Percentiles rank a stretch among this genome's conserved stretches.
phyloP scores from a whole-genome alignment of 257 asterid species.

The Solanum piurae region DNA sequence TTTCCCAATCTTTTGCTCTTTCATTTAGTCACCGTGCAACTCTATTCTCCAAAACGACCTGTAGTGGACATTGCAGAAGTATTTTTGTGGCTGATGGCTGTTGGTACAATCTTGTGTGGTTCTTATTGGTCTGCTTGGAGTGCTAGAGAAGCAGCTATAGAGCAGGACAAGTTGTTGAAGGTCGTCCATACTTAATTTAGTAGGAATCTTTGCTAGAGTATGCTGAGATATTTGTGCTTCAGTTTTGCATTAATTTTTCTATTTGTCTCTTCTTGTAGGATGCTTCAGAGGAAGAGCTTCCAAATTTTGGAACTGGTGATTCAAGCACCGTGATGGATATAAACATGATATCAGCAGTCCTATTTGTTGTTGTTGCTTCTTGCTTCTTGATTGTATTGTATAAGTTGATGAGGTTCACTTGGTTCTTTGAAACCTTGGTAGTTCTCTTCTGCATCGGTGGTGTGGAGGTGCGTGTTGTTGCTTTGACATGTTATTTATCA shows the following conservation, averaged over 20 bases:
- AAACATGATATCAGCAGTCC: conserved; percentile 58
- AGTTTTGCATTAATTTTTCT: neutral
- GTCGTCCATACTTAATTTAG: conserved; percentile 15
- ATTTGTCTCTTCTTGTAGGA: conserved; percentile 37
- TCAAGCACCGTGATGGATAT: conserved; percentile 69
- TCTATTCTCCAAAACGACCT: conserved; percentile 82
- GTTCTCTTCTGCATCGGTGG: conserved; percentile 88
- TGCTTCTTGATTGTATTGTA: conserved; percentile 73
- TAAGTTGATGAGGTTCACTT: conserved; percentile 59
- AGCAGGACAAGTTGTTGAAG: conserved; percentile 71
- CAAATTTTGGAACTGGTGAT: conserved; percentile 26
- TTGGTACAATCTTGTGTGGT: conserved; percentile 77
- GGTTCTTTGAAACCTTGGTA: conserved; percentile 82
- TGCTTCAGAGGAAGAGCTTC: conserved; percentile 42
- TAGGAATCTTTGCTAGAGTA: neutral
- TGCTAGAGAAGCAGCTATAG: conserved; percentile 69
- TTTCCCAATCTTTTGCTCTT: neutral
- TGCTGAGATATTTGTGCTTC: neutral
- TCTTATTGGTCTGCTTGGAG: conserved; percentile 97
- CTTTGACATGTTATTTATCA: neutral
- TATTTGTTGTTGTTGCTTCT: conserved; percentile 71
- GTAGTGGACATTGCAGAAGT: conserved; percentile 89
- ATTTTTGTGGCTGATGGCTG: conserved; percentile 91
- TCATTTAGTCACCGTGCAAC: conserved; percentile 51
- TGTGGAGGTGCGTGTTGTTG: conserved; percentile 45